phyloP scores from a whole-genome alignment of 2,329 filamentous ascomycete species.

The Trichoderma sp. region DNA sequence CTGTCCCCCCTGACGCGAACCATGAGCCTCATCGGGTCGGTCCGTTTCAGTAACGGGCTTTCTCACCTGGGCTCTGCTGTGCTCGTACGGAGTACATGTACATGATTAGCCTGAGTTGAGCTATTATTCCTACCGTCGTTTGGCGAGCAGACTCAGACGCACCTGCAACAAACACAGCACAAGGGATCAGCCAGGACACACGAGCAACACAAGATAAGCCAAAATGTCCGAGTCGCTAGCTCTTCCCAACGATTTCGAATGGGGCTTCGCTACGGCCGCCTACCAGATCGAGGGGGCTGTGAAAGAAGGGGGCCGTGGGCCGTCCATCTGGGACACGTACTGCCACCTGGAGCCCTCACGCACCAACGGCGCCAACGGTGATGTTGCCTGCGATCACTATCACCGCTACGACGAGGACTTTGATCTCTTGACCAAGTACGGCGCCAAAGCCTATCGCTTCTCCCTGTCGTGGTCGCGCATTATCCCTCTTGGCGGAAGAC shows the following conservation, averaged over 20 bases:
- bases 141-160: neutral
- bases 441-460: conserved; percentile 61
- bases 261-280: conserved; percentile 42
- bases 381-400: conserved; percentile 46
- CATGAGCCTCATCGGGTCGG: conserved; percentile 16
- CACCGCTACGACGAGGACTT: conserved; percentile 51
- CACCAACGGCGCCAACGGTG: conserved; percentile 42
- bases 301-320: conserved; percentile 39
- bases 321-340: conserved; percentile 43
- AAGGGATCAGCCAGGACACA: conserved; percentile 1
- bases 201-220: neutral
- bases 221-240: conserved; percentile 19
- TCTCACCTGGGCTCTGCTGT: neutral
- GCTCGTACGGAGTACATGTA: neutral
- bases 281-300: conserved; percentile 46
- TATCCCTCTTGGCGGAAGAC: conserved; percentile 60
- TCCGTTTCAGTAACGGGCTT: conserved; percentile 16
- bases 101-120: conserved; percentile 16
- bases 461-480: conserved; percentile 65
- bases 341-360: conserved; percentile 40
- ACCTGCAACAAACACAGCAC: neutral
- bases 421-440: conserved; percentile 54
- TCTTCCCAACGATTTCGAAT: conserved; percentile 38
- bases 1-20: neutral
- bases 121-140: neutral